These are phyloP conservation scores for Oryza rufipogon DNA, from an alignment of 176 grass and related monocot genomes.

Conservation along the genomic window DNA sequence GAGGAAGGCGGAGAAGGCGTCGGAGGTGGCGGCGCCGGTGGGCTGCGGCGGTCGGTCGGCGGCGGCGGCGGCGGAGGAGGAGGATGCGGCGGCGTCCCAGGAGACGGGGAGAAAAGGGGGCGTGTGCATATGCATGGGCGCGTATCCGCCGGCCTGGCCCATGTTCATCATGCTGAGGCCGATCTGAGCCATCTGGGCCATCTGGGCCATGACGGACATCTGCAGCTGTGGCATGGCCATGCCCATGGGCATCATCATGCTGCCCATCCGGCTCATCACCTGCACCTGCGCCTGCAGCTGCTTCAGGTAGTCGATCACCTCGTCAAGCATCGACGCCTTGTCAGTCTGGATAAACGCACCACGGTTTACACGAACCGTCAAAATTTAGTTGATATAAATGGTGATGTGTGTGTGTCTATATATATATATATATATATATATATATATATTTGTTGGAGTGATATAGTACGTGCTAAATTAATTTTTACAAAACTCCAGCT, in stretches of 20 bases:
- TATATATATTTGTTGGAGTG: too few relatives aligned
- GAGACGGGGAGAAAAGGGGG: conserved; percentile 43
- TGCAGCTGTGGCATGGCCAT: conserved; percentile 75
- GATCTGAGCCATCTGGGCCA: conserved; percentile 80
- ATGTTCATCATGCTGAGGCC: conserved; percentile 74
- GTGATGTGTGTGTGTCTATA: too few relatives aligned
- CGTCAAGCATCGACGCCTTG: conserved; percentile 98
- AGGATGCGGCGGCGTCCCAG: conserved; percentile 28
- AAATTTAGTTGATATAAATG: too few relatives aligned
- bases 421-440: too few relatives aligned
- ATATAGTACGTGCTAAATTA: too few relatives aligned
- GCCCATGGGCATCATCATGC: conserved; percentile 89
- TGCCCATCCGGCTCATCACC: conserved; percentile 83
- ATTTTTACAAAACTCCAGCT: too few relatives aligned
- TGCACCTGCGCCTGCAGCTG: conserved; percentile 80
- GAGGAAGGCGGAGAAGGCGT: conserved; percentile 61
- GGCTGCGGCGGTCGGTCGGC: conserved; percentile 39
- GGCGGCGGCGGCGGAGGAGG: background rate
- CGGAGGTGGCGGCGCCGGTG: conserved; percentile 26
- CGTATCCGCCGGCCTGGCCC: conserved; percentile 41
- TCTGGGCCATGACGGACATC: conserved; percentile 78
- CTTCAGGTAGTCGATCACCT: conserved; percentile 98
- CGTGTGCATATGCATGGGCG: conserved; percentile 50
- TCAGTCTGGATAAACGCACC: conserved; percentile 52
- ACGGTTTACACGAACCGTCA: background rate